Percentiles rank a stretch among this genome's conserved stretches.
Conservation (phyloP, 495 filamentous ascomycete species). For the Lindgomyces ingoldianus region DNA sequence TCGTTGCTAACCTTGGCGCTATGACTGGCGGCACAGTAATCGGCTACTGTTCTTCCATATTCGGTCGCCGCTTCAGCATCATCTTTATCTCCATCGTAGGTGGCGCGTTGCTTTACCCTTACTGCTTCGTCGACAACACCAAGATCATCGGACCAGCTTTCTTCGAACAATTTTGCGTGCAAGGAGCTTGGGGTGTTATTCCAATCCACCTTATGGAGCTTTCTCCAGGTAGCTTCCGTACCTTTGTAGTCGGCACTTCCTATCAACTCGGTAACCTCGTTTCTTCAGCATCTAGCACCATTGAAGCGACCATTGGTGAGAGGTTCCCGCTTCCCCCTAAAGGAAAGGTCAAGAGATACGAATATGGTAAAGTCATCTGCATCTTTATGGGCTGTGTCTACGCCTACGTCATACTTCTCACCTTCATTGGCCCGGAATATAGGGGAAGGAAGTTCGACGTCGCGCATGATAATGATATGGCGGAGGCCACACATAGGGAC, state of each 20-base stretch:
- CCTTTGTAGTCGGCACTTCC: conserved; percentile 77
- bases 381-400: conserved; percentile 96
- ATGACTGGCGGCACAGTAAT: conserved; percentile 74
- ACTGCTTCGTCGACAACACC: conserved; percentile 65
- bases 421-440: conserved; percentile 76
- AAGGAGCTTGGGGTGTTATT: conserved; percentile 47
- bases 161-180: conserved; percentile 89
- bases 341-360: conserved; percentile 57
- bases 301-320: conserved; percentile 80
- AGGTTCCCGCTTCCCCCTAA: conserved; percentile 69
- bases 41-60: conserved; percentile 77
- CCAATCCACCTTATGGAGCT: conserved; percentile 84
- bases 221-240: conserved; percentile 76
- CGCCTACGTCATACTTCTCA: conserved; percentile 73
- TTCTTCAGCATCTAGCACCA: conserved; percentile 76
- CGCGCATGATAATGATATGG: conserved; percentile 64
- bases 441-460: conserved; percentile 67
- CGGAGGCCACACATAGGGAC: conserved; percentile 46
- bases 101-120: conserved; percentile 78
- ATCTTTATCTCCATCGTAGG: conserved; percentile 75
- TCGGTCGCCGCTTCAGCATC: conserved; percentile 80
- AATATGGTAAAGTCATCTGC: conserved; percentile 88
- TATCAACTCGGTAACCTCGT: conserved; percentile 89
- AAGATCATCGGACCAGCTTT: conserved; percentile 79
- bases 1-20: conserved; percentile 82